Base-by-base conservation (phyloP, 306 rosid genomes). In the Quercus aquifolioides region DNA sequence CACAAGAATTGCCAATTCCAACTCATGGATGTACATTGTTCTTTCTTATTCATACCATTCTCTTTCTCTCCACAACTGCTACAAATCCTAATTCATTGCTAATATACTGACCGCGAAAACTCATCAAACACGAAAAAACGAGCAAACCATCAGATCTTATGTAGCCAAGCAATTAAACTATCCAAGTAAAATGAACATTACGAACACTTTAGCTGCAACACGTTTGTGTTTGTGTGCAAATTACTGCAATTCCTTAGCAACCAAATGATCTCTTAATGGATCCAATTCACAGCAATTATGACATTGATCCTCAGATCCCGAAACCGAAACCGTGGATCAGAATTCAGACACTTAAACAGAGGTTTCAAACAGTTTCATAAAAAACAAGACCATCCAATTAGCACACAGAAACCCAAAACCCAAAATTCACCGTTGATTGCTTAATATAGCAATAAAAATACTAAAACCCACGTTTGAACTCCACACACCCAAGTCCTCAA, bases 401-500 rank as follows among this genome's bases (percentile, higher is more conserved):
- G 67, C 35, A 83, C 74, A 77, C 76, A 56, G 46, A 59, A 41
- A 31, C 75, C 62, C 56, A 43, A 79, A 78, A 59, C 69, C 63
- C 55, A n/a, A 74, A 75, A 75, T 82, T 31, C 79, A 52, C 13
- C 13, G 25, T 49, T 41, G 56, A 69, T 43, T 55, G 63, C 83
- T 70, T 30, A 5, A 64, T 5, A 35, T 35, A 69, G 56, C 38
- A 74, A 43, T n/a, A 26, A 76, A 54, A 49, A 12, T 28, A 10
- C 21, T 19, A 64, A 59, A 28, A 74, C 19, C 57, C 19, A 14
- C 74, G 70, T 26, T 67, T 4, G 49, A 87, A 46, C 33, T 80
- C 51, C 20, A 75, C 12, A 64, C 73, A 81, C 69, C 31, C 20
- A 57, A 78, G 83, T 79, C 80, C 78, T 70, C 20, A 63, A 78